phyloP scores from a whole-genome alignment of 2,329 filamentous ascomycete species.

The Harringtonia lauricola region DNA sequence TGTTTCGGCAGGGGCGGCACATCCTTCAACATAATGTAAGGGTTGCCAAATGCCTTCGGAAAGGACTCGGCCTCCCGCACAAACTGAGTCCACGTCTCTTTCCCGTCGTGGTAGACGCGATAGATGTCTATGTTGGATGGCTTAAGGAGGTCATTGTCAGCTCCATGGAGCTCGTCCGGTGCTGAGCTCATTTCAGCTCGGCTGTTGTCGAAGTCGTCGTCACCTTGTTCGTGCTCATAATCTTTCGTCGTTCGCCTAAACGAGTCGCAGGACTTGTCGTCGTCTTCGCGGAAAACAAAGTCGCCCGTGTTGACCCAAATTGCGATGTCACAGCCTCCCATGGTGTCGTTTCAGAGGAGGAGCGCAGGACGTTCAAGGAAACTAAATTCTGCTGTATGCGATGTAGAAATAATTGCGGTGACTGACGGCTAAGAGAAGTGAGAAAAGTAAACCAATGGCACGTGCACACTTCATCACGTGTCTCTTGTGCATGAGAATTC shows the following conservation, averaged over 20 bases:
- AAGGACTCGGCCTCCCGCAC: background rate
- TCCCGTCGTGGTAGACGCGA: background rate
- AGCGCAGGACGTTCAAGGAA: background rate
- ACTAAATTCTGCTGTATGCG: too few species aligned
- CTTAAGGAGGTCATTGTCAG: constrained; percentile 1
- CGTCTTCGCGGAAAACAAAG: background rate
- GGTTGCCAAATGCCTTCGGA: background rate
- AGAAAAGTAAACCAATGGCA: too few species aligned
- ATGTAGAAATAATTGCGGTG: too few species aligned
- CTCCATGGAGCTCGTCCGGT: background rate
- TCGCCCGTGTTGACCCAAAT: background rate
- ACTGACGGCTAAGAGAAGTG: too few species aligned
- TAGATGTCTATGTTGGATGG: background rate
- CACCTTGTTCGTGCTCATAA: background rate
- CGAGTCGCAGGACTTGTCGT: background rate
- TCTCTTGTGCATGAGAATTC: too few species aligned
- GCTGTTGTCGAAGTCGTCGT: background rate
- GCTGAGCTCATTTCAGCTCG: background rate
- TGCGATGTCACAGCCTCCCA: constrained; percentile 1
- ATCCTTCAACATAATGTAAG: constrained; percentile 4
- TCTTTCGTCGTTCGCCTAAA: background rate
- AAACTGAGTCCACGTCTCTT: background rate
- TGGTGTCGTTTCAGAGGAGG: background rate
- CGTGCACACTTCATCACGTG: too few species aligned
- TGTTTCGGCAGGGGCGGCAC: constrained; percentile 1